phyloP scores from a whole-genome alignment of 441 rosid genomes.

The Gossypium schwendimanii region DNA sequence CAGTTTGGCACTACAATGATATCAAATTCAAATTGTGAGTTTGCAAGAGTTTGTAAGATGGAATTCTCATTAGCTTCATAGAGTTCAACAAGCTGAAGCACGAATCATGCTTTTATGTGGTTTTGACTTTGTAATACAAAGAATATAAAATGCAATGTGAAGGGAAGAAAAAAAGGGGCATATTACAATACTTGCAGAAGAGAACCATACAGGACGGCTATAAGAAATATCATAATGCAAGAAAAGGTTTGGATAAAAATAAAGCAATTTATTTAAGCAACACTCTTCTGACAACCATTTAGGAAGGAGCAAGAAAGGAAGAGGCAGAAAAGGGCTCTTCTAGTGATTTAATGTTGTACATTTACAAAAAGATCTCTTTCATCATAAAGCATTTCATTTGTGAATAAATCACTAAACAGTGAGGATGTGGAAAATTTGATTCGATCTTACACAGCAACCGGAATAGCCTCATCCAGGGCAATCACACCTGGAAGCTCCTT shows the following conservation, averaged over 20 bases:
- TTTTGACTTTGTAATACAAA: neutral
- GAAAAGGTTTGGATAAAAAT: neutral
- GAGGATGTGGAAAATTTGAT: neutral
- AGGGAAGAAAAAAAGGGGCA: neutral
- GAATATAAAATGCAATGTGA: neutral
- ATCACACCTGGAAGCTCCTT: constrained; percentile 55
- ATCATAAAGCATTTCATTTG: constrained; percentile 22
- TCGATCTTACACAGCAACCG: constrained; percentile 44
- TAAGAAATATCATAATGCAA: neutral
- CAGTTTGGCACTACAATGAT: neutral
- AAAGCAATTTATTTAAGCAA: constrained; percentile 21
- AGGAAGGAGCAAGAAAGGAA: constrained; percentile 1
- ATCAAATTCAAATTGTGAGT: neutral
- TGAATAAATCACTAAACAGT: neutral
- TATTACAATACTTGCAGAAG: neutral
- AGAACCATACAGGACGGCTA: neutral
- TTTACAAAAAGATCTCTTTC: constrained; percentile 30
- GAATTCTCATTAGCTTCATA: neutral
- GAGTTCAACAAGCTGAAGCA: neutral
- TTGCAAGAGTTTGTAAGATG: neutral
- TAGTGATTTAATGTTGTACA: constrained; percentile 15
- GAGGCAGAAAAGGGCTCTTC: constrained; percentile 15
- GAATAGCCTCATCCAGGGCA: constrained; percentile 51
- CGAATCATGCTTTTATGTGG: neutral
- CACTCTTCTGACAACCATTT: constrained; percentile 8